Conservation (phyloP, 805 yeast species). For the Ascoidea rubescens region DNA sequence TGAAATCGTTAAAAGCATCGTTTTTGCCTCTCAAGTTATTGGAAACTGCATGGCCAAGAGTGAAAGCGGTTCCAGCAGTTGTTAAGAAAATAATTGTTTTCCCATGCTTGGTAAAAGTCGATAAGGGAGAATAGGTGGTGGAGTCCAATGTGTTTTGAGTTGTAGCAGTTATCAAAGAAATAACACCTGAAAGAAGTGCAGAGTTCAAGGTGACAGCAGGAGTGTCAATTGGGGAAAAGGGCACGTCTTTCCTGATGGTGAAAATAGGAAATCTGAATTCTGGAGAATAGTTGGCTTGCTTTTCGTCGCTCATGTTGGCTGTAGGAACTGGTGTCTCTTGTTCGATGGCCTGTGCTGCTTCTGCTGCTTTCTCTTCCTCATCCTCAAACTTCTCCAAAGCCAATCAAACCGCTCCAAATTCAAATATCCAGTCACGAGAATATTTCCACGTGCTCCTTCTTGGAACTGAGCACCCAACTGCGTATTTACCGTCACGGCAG, state of each 20-base stretch:
- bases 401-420: neutral
- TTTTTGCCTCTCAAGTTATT: conserved; percentile 50
- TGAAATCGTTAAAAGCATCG: conserved; percentile 46
- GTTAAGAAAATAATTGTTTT: conserved; percentile 27
- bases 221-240: conserved; percentile 43
- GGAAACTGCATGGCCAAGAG: conserved; percentile 26
- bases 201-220: conserved; percentile 32
- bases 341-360: neutral
- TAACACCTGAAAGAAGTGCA: conserved; percentile 28
- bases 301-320: neutral
- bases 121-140: conserved; percentile 26
- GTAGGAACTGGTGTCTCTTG: too few species aligned
- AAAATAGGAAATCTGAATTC: neutral
- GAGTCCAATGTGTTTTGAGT: conserved; percentile 29
- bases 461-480: neutral
- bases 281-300: neutral
- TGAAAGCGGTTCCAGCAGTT: conserved; percentile 26
- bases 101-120: conserved; percentile 14
- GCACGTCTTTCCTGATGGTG: neutral
- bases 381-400: neutral
- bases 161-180: conserved; percentile 35
- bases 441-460: neutral
- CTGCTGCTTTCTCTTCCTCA: neutral
- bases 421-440: neutral
- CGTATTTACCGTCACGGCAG: neutral